Base-by-base conservation (phyloP, 225 moss, liverwort and hornwort genomes). In the Ulota crispa region DNA sequence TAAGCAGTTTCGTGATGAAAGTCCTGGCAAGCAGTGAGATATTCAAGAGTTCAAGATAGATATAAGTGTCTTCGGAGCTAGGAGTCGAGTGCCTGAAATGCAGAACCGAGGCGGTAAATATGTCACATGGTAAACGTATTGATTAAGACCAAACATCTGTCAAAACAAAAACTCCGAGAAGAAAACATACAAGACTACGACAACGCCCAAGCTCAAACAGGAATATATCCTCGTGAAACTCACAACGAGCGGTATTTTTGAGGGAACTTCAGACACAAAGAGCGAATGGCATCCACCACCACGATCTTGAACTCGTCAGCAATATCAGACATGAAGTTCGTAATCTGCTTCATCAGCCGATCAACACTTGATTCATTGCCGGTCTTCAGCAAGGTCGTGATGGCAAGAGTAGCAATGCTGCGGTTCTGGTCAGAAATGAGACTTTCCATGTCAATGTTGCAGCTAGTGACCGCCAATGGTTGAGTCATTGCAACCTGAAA, bases 361-460 rank as follows among this genome's bases (percentile, higher is more conserved):
- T 96, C 96, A 73, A 96, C 96, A 84, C 96, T 94, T 65, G 94
- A 94, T 78, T 96, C 96, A 66, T 92, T 96, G 77, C 96, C 96
- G 54, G 96, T 96, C 83, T 96, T 96, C 87, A 96, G 78, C 37
- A 96, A 84, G 43, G 96, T 96, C 37, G 96, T 96, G 75, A 96
- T 96, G 20, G 96, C 96, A 53, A 96, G 89, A 77, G 96, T 96
- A 72, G 96, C 94, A 87, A 96, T 94, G 75, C 96, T 96, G 59
- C 96, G 96, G 80, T 94, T 96, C 36, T 92, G 94, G 79, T 96
- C 96, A 18, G 96, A 93, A 39, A 94, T 94, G 65, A 96, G 94
- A 77, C 96, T 92, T 83, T 96, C 96, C 94, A 96, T 96, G 78
- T 96, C 96, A 74, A 94, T 92, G 74, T 96, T 96, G 87, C 96